These are phyloP conservation scores for Scopulariopsis brevicaulis DNA, from an alignment of 2,329 filamentous ascomycete genomes.

Conservation along the genomic window DNA sequence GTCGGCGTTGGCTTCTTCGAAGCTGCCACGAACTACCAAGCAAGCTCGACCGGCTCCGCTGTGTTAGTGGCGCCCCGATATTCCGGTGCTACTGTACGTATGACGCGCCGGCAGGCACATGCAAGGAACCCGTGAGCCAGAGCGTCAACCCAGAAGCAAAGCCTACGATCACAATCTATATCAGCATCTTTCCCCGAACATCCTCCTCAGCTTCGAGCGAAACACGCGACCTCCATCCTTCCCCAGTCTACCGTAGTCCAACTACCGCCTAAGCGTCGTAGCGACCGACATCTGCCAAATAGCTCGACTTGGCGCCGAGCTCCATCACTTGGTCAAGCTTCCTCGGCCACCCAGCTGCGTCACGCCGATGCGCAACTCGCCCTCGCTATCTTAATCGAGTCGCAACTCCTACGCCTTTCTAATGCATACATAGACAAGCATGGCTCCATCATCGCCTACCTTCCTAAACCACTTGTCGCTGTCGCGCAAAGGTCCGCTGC, in stretches of 20 bases:
- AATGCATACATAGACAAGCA: not conserved
- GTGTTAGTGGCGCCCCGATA: not conserved
- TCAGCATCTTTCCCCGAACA: not conserved
- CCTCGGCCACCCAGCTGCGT: not conserved
- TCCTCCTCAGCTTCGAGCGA: not conserved
- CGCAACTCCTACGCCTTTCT: not conserved
- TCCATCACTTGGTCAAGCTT: not conserved
- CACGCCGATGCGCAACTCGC: not conserved
- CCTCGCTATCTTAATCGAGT: not conserved
- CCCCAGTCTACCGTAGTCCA: no score
- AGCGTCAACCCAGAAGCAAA: not conserved
- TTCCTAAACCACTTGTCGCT: conserved; percentile 10
- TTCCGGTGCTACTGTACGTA: not conserved
- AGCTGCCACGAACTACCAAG: not conserved
- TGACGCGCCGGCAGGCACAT: conserved; percentile 8
- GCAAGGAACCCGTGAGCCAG: conserved; percentile 9
- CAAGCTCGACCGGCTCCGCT: not conserved
- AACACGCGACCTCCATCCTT: no score
- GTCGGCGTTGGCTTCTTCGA: no score
- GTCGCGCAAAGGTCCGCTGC: conserved; percentile 11
- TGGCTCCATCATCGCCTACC: conserved; percentile 8
- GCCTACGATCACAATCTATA: not conserved
- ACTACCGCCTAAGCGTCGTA: no score
- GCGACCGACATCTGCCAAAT: not conserved
- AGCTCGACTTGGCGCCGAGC: not conserved